phyloP scores from a whole-genome alignment of 306 rosid genomes.

The Potentilla sterilis region DNA sequence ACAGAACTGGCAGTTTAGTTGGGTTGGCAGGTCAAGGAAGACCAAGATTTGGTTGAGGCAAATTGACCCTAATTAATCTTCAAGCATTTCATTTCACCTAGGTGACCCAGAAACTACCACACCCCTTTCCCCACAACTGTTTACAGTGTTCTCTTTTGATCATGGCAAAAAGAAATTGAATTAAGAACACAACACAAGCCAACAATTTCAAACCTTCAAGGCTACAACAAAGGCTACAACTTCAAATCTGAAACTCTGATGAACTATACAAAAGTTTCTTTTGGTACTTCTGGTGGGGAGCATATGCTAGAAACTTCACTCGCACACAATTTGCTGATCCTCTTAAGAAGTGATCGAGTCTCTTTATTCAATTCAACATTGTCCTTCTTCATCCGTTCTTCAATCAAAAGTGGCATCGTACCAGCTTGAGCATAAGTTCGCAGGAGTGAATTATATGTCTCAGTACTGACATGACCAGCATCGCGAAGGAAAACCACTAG shows the following conservation, averaged over 20 bases:
- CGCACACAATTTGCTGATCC: constrained; percentile 71
- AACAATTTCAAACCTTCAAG: background rate
- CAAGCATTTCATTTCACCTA: background rate
- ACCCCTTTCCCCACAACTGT: background rate
- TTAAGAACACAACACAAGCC: background rate
- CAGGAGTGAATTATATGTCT: constrained; percentile 60
- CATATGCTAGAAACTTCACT: constrained; percentile 50
- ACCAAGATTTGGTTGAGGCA: background rate
- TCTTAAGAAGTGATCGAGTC: constrained; percentile 55
- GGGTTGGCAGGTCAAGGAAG: constrained; percentile 11
- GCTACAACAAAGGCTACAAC: background rate
- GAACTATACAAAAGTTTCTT: background rate
- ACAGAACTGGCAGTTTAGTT: constrained; percentile 23
- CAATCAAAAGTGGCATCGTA: constrained; percentile 74
- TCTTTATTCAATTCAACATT: constrained; percentile 63
- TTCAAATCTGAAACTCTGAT: background rate
- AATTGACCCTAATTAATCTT: background rate
- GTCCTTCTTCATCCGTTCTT: constrained; percentile 80
- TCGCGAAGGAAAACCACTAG: constrained; percentile 56
- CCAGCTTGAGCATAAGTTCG: constrained; percentile 71
- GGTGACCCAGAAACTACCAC: background rate
- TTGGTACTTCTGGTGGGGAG: constrained; percentile 11
- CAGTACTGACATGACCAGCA: constrained; percentile 59
- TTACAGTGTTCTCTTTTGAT: background rate
- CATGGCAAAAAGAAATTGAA: background rate